These are phyloP conservation scores for Cymbidium sinense DNA, from an alignment of 106 monocot species.

Conservation along the genomic window DNA sequence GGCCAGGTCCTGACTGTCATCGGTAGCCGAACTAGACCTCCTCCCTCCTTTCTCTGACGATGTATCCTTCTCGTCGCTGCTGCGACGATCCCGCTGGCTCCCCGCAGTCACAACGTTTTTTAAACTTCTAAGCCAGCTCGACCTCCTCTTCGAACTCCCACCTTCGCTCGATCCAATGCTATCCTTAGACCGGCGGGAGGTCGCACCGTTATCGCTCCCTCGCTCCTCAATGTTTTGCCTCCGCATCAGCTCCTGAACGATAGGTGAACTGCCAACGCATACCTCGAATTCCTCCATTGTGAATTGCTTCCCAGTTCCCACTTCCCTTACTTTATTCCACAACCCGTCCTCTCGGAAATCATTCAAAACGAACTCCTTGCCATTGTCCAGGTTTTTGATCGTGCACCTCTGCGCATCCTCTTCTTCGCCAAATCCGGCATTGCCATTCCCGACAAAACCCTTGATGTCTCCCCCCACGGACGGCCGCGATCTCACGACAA, in stretches of 20 bases:
- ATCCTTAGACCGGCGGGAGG: neutral
- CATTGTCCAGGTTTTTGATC: constrained; percentile 78
- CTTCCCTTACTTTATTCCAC: constrained; percentile 66
- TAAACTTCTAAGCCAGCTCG: constrained; percentile 50
- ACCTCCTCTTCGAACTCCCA: constrained; percentile 25
- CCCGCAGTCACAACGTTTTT: constrained; percentile 33
- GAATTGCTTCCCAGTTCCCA: constrained; percentile 64
- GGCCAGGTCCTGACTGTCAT: constrained; percentile 58
- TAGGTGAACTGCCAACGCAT: constrained; percentile 75
- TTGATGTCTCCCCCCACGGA: neutral
- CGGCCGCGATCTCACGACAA: constrained; percentile 8
- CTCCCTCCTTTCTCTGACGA: constrained; percentile 55
- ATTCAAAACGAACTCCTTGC: constrained; percentile 74
- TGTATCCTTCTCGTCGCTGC: constrained; percentile 52
- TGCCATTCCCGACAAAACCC: neutral
- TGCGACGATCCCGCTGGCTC: constrained; percentile 26
- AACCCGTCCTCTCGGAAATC: constrained; percentile 68
- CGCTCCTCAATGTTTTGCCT: constrained; percentile 45
- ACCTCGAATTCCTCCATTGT: constrained; percentile 85
- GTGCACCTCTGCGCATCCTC: constrained; percentile 31
- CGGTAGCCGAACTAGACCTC: constrained; percentile 68
- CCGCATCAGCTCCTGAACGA: constrained; percentile 89
- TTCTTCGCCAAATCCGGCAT: neutral
- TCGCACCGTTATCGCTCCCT: neutral
- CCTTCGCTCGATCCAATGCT: constrained; percentile 6